Percentiles rank a stretch among this genome's conserved stretches.
phyloP scores from a whole-genome alignment of 352 stramenopile genomes.

The Globisporangium recalcitrans region DNA sequence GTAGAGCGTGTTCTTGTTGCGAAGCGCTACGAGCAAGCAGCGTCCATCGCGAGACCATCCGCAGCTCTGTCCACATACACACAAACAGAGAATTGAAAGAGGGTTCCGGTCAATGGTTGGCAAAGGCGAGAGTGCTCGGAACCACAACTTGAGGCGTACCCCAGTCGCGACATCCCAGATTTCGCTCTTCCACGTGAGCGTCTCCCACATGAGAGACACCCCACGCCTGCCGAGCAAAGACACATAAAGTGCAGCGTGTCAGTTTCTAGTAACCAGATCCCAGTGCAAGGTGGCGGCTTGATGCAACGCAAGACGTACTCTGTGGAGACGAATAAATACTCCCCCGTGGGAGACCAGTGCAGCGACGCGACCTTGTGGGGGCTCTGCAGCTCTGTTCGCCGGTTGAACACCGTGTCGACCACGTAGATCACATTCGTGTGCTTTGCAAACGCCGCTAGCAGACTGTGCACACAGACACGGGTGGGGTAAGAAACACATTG shows the following conservation, averaged over 20 bases:
- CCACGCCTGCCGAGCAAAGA: conserved; percentile 25
- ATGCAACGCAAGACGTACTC: conserved; percentile 29
- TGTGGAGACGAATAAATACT: conserved; percentile 75
- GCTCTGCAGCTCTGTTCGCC: conserved; percentile 58
- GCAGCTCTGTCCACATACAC: conserved; percentile 32
- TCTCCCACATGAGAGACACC: conserved; percentile 76
- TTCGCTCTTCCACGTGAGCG: conserved; percentile 72
- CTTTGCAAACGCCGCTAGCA: conserved; percentile 51
- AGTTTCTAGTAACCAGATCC: not conserved
- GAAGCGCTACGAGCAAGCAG: conserved; percentile 59
- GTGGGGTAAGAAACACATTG: not conserved
- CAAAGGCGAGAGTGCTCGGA: not conserved
- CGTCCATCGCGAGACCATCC: conserved; percentile 69
- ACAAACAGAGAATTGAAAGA: not conserved
- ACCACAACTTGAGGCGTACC: conserved; percentile 24
- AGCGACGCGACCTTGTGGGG: conserved; percentile 39
- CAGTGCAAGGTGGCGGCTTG: too few relatives aligned
- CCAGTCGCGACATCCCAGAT: conserved; percentile 62
- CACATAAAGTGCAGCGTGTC: not conserved
- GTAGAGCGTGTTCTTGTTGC: conserved; percentile 52
- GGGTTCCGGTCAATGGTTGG: not conserved
- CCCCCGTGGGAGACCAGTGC: conserved; percentile 76
- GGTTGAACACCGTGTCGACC: conserved; percentile 54
- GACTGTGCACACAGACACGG: conserved; percentile 16
- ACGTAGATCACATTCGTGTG: conserved; percentile 46